A percentile compares a stretch with the other conserved stretches of the same genome.
phyloP scores from a whole-genome alignment of 1,284 basidiomycete genomes.

The Leccinum subspadiceum region DNA sequence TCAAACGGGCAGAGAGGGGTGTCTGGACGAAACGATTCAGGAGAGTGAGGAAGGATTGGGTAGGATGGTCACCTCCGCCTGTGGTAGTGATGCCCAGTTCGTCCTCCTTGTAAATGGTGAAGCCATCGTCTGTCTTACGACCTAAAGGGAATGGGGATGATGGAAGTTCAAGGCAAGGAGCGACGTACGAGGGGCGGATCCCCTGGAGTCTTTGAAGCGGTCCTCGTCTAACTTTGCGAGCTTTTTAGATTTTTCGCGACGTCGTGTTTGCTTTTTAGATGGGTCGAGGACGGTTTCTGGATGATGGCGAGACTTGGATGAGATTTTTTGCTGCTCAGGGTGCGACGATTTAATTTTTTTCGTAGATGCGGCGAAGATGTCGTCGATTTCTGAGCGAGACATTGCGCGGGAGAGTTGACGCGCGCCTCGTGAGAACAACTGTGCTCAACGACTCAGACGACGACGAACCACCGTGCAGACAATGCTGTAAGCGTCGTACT shows the following conservation, averaged over 20 bases:
- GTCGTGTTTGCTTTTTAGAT: conserved; percentile 19
- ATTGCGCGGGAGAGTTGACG: conserved; percentile 22
- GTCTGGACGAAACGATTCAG: conserved; percentile 41
- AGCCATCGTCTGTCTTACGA: conserved; percentile 83
- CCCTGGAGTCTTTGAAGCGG: conserved; percentile 75
- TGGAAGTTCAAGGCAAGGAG: conserved; percentile 2
- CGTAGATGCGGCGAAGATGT: conserved; percentile 58
- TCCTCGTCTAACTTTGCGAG: conserved; percentile 42
- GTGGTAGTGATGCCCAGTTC: conserved; percentile 74
- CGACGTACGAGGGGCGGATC: conserved; percentile 66
- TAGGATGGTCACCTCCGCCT: conserved; percentile 65
- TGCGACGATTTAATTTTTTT: conserved; percentile 35
- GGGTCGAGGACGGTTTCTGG: conserved; percentile 28
- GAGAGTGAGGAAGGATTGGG: conserved; percentile 7
- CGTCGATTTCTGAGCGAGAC: conserved; percentile 72
- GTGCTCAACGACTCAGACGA: conserved; percentile 12
- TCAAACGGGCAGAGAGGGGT: conserved; percentile 79
- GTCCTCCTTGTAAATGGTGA: conserved; percentile 81
- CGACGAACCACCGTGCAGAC: conserved; percentile 12
- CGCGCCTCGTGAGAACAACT: conserved; percentile 21
- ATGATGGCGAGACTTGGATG: conserved; percentile 15
- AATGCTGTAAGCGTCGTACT: conserved; percentile 37
- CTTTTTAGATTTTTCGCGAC: conserved; percentile 24
- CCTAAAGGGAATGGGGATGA: conserved; percentile 44
- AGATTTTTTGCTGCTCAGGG: conserved; percentile 24